A percentile compares a stretch with the other conserved stretches of the same genome.
phyloP scores from a whole-genome alignment of 1,284 basidiomycete species.

The Meripilus lineatus region DNA sequence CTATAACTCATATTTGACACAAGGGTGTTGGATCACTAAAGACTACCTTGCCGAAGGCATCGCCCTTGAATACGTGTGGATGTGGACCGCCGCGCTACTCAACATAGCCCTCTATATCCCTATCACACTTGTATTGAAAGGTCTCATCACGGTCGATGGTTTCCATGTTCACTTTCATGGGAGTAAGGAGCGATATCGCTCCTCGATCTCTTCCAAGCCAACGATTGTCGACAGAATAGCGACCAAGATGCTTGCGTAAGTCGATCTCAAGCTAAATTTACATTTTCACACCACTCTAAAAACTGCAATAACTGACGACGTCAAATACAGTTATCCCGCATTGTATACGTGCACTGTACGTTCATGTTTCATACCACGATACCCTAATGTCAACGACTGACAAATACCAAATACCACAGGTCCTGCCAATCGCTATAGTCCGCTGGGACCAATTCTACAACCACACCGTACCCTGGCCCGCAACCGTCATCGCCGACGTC shows the following conservation, averaged over 20 bases:
- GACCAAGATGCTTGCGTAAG: conserved; percentile 47
- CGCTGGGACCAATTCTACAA: conserved; percentile 40
- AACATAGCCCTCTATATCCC: conserved; percentile 38
- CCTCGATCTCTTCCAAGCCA: background rate
- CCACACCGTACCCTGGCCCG: conserved; percentile 30
- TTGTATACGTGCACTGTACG: conserved; percentile 29
- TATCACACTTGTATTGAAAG: conserved; percentile 35
- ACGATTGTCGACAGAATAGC: conserved; percentile 25
- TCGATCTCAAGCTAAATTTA: conserved; percentile 9
- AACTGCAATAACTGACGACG: conserved; percentile 1
- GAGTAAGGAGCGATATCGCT: conserved; percentile 7
- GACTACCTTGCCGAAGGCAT: conserved; percentile 36
- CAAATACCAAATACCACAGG: conserved; percentile 24
- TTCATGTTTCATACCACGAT: background rate
- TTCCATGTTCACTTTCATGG: conserved; percentile 20
- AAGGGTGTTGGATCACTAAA: conserved; percentile 46
- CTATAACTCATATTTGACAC: conserved; percentile 1
- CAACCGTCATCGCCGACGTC: conserved; percentile 38
- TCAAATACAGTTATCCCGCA: conserved; percentile 28
- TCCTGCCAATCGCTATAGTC: conserved; percentile 42
- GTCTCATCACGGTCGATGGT: conserved; percentile 23
- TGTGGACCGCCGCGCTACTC: conserved; percentile 40
- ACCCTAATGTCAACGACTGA: background rate
- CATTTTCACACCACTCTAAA: background rate
- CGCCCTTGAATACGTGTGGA: conserved; percentile 48